phyloP scores from a whole-genome alignment of 352 stramenopile species.

The Phytopythium cucurbitacearum region DNA sequence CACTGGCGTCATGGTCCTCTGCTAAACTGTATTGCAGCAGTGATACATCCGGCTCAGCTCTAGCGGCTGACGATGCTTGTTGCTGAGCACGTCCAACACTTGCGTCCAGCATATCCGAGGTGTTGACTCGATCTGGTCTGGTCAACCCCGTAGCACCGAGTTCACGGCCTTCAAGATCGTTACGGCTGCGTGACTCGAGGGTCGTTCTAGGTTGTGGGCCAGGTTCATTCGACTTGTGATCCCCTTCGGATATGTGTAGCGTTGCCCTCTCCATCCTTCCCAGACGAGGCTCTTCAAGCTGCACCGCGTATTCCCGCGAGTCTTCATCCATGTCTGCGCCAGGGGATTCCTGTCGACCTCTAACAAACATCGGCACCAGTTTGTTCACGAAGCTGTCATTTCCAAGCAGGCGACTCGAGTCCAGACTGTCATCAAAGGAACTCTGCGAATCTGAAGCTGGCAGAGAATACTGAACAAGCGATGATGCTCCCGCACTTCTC shows the following conservation, averaged over 20 bases:
- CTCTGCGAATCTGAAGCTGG: slow-evolving; percentile 55
- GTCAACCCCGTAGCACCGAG: too few relatives aligned
- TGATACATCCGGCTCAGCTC: too few relatives aligned
- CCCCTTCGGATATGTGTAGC: slow-evolving; percentile 14
- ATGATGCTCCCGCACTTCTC: slow-evolving; percentile 21
- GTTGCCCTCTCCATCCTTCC: slow-evolving; percentile 19
- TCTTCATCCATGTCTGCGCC: slow-evolving; percentile 6
- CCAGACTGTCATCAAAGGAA: slow-evolving; percentile 52
- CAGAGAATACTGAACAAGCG: slow-evolving; percentile 50
- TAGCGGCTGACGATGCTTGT: too few relatives aligned
- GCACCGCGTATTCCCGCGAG: slow-evolving; percentile 28
- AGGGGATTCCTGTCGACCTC: slow-evolving; percentile 1
- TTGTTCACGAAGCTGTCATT: slow-evolving; percentile 54
- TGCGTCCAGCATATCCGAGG: too few relatives aligned
- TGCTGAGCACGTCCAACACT: too few relatives aligned
- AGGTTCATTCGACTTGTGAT: too few relatives aligned
- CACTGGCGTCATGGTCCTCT: slow-evolving; percentile 2
- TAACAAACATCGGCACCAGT: slow-evolving; percentile 57
- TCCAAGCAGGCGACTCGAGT: slow-evolving; percentile 8
- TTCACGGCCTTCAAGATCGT: too few relatives aligned
- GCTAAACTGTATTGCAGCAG: too few relatives aligned
- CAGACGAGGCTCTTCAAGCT: slow-evolving; percentile 28
- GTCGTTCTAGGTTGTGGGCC: too few relatives aligned
- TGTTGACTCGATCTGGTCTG: too few relatives aligned
- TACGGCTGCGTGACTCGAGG: too few relatives aligned